Conservation (phyloP, 1,139 yeast genomes). For the Petasospora rhodanensis region DNA sequence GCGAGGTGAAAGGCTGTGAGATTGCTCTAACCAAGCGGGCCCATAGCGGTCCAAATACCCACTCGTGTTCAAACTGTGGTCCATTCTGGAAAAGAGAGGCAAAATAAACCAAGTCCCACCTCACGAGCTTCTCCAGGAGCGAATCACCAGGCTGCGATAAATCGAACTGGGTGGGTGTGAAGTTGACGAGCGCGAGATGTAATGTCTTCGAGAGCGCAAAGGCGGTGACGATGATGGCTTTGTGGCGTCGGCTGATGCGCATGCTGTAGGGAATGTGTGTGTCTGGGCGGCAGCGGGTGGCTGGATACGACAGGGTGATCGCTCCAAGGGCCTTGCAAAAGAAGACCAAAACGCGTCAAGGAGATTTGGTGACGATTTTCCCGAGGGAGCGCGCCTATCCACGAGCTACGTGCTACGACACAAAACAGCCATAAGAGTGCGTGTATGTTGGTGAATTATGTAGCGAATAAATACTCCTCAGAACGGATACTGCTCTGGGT, state of each 20-base stretch:
- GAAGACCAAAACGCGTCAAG: too few species aligned
- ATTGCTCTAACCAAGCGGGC: slow-evolving; percentile 41
- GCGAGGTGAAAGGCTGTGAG: background rate
- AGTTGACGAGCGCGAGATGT: slow-evolving; percentile 3
- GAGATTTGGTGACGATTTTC: too few species aligned
- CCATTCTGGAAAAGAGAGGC: slow-evolving; percentile 47
- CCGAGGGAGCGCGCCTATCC: too few species aligned
- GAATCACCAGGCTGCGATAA: slow-evolving; percentile 10
- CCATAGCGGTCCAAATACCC: slow-evolving; percentile 86
- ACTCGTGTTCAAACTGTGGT: slow-evolving; percentile 73
- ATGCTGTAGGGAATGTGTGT: too few species aligned
- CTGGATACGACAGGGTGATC: too few species aligned
- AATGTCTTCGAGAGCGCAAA: slow-evolving; percentile 5
- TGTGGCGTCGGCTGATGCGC: too few species aligned
- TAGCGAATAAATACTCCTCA: too few species aligned
- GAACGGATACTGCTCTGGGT: slow-evolving; percentile 10
- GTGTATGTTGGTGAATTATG: too few species aligned
- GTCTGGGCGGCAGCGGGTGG: too few species aligned
- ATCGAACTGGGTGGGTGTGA: slow-evolving; percentile 9
- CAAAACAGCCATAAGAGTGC: too few species aligned
- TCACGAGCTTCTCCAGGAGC: slow-evolving; percentile 44
- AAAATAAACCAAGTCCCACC: slow-evolving; percentile 89
- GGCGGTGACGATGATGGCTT: slow-evolving; percentile 1
- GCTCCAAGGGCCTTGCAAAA: too few species aligned
- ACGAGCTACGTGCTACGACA: too few species aligned